Conservation (phyloP, 2,329 filamentous ascomycete species). For the Amesomyces nigricolor region DNA sequence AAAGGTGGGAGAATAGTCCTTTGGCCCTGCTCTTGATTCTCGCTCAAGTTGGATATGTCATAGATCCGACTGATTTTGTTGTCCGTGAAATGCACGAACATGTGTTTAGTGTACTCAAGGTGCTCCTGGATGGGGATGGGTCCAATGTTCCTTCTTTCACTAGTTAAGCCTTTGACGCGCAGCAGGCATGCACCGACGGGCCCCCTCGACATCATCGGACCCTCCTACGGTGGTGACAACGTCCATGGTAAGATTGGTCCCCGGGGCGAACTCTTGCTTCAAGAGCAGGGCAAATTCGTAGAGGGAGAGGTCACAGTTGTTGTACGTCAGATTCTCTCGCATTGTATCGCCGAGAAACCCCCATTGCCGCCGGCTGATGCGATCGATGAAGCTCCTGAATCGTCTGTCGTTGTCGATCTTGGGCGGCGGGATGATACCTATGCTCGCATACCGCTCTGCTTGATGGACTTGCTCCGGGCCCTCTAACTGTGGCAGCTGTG, state of each 20-base stretch:
- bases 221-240: slow-evolving; percentile 13
- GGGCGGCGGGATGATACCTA: slow-evolving; percentile 7
- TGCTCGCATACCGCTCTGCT: slow-evolving; percentile 7
- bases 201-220: not conserved
- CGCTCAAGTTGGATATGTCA: slow-evolving; percentile 11
- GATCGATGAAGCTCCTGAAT: slow-evolving; percentile 18
- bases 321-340: slow-evolving; percentile 13
- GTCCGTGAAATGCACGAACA: slow-evolving; percentile 17
- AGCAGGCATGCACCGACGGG: slow-evolving; percentile 19
- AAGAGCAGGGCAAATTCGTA: slow-evolving; percentile 16
- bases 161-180: slow-evolving; percentile 10
- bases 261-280: slow-evolving; percentile 16
- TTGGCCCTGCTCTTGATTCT: slow-evolving; percentile 4
- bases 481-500: not conserved
- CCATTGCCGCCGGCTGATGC: slow-evolving; percentile 20
- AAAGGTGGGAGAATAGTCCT: slow-evolving; percentile 4
- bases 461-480: not conserved
- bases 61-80: slow-evolving; percentile 15
- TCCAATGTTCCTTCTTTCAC: not conserved
- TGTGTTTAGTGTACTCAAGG: slow-evolving; percentile 18
- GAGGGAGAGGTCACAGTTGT: slow-evolving; percentile 13
- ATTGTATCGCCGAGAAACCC: slow-evolving; percentile 9
- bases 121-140: not conserved
- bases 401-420: slow-evolving; percentile 15
- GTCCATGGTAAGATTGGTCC: slow-evolving; percentile 9